Evolutionary conservation across 768 basidiomycete species (phyloP).

Genomic region (Aureoboletus auriporus): DNA sequence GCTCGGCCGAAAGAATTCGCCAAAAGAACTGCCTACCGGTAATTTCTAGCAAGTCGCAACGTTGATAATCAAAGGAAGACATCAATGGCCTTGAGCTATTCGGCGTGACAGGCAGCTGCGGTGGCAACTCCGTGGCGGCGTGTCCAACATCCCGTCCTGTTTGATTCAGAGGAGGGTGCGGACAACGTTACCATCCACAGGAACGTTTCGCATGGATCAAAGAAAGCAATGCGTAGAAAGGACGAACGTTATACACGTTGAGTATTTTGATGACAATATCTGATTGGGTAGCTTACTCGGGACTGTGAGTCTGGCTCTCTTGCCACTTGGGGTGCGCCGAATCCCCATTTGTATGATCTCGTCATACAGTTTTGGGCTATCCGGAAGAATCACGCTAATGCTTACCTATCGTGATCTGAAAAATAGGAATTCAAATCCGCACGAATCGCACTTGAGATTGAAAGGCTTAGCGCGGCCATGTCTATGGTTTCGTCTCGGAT

Average conservation of each 20-base stretch:
- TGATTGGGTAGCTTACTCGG: conserved; percentile 13
- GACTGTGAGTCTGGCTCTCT: conserved; percentile 18
- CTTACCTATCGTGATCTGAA: conserved; percentile 3
- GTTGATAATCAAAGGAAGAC: conserved; percentile 15
- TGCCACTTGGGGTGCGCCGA: conserved; percentile 10
- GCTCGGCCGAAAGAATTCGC: conserved; percentile 11
- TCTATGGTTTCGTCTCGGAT: conserved; percentile 24
- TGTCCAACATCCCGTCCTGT: conserved; percentile 12
- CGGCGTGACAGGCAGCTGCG: conserved; percentile 20
- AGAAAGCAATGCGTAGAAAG: conserved; percentile 13
- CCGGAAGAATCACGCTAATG: conserved; percentile 20
- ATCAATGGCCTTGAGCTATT: background rate
- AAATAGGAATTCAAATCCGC: conserved; percentile 17
- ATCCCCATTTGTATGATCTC: conserved; percentile 25
- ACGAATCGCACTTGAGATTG: conserved; percentile 24
- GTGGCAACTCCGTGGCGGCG: conserved; percentile 19
- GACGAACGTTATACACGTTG: conserved; percentile 22
- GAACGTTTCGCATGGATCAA: conserved; percentile 27
- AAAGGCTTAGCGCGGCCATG: conserved; percentile 12
- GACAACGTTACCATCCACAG: conserved; percentile 21
- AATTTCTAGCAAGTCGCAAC: conserved; percentile 5
- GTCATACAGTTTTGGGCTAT: conserved; percentile 14
- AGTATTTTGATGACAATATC: conserved; percentile 16
- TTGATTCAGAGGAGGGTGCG: conserved; percentile 10
- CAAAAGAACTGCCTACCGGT: conserved; percentile 5